phyloP scores from a whole-genome alignment of 345 rosid species.

The Iberis pinnata region DNA sequence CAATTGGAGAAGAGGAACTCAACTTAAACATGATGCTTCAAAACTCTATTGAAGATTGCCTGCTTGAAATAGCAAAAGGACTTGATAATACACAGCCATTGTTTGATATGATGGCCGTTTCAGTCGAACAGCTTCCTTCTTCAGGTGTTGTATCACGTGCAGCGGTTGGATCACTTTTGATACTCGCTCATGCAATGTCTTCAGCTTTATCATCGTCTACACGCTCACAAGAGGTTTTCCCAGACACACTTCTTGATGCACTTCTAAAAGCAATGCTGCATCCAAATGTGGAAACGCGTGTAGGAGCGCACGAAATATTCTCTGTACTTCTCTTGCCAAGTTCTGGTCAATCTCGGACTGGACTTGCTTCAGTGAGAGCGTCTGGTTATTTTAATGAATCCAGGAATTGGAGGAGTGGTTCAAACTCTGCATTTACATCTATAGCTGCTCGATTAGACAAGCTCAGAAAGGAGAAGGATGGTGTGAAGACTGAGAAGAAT shows the following conservation, averaged over 20 bases:
- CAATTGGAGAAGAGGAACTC: constrained; percentile 60
- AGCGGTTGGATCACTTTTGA: constrained; percentile 62
- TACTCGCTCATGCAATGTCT: constrained; percentile 78
- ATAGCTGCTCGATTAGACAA: constrained; percentile 72
- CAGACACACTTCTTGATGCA: constrained; percentile 71
- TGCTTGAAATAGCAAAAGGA: constrained; percentile 84
- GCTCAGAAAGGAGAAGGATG: constrained; percentile 75
- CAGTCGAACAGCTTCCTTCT: constrained; percentile 76
- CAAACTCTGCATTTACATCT: constrained; percentile 64
- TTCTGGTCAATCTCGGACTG: constrained; percentile 41
- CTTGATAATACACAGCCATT: constrained; percentile 55
- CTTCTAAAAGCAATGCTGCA: constrained; percentile 83
- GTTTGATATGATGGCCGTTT: constrained; percentile 74
- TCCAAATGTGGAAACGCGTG: constrained; percentile 76
- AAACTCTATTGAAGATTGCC: constrained; percentile 85
- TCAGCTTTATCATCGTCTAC: constrained; percentile 43
- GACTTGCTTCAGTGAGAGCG: constrained; percentile 50
- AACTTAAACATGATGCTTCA: constrained; percentile 61
- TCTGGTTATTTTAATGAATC: constrained; percentile 54
- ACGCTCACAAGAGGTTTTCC: constrained; percentile 66
- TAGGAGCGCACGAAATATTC: constrained; percentile 80
- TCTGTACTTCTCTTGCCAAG: constrained; percentile 70
- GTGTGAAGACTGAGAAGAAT: constrained; percentile 39
- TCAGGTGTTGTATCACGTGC: constrained; percentile 70
- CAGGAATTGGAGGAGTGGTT: constrained; percentile 55